Conservation (phyloP, 2,329 filamentous ascomycete species). For the Sporothrix sp. region DNA sequence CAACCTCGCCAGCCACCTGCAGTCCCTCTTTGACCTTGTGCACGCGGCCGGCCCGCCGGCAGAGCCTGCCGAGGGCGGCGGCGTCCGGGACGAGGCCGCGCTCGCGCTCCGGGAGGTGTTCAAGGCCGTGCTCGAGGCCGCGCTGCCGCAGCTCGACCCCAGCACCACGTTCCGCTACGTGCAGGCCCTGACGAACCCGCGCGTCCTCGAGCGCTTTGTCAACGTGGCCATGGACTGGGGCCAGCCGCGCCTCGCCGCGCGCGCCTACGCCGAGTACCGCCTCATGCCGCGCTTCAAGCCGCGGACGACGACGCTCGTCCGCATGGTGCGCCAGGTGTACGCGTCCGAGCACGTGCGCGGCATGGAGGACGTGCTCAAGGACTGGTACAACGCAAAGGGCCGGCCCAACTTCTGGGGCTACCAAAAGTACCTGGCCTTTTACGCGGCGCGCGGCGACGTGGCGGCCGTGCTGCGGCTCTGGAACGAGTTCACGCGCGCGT, state of each 20-base stretch:
- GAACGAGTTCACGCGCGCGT: slow-evolving; percentile 31
- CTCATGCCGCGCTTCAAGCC: slow-evolving; percentile 30
- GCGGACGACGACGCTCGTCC: slow-evolving; percentile 30
- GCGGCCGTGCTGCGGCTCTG: slow-evolving; percentile 36
- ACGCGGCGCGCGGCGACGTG: slow-evolving; percentile 40
- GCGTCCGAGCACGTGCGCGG: slow-evolving; percentile 27
- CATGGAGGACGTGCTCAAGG: slow-evolving; percentile 37
- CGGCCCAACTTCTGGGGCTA: slow-evolving; percentile 36
- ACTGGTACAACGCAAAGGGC: slow-evolving; percentile 36
- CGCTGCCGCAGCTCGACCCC: slow-evolving; percentile 12
- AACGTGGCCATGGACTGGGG: slow-evolving; percentile 22
- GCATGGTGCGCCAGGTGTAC: slow-evolving; percentile 35
- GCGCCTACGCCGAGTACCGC: slow-evolving; percentile 39
- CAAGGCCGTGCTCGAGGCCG: slow-evolving; percentile 11
- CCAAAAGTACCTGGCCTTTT: slow-evolving; percentile 39
- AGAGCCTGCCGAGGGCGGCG: not conserved
- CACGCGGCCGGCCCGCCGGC: too few species aligned
- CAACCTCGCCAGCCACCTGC: not conserved
- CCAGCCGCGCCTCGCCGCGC: slow-evolving; percentile 26
- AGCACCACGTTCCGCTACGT: slow-evolving; percentile 31
- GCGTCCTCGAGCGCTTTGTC: slow-evolving; percentile 37
- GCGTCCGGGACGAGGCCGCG: not conserved
- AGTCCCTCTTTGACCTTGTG: not conserved
- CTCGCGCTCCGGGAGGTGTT: slow-evolving; percentile 3
- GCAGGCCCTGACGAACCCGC: slow-evolving; percentile 28